These are phyloP conservation scores for Biscogniauxia marginata DNA, from an alignment of 2,329 filamentous ascomycete species.

Conservation along the genomic window DNA sequence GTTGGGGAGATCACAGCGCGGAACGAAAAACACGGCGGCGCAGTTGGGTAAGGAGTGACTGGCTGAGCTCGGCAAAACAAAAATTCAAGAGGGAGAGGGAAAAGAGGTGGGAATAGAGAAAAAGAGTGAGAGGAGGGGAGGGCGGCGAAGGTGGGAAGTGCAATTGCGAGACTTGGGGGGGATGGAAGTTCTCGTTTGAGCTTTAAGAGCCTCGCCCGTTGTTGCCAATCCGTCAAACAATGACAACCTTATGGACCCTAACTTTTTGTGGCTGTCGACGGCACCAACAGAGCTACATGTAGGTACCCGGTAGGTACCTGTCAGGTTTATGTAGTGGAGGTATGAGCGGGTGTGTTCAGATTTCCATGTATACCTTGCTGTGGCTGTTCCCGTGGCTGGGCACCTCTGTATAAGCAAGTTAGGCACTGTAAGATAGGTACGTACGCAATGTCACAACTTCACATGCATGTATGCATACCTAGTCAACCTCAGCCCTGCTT, in stretches of 20 bases:
- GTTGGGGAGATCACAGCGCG: slow-evolving; percentile 1
- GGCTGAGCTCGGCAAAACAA: neutral
- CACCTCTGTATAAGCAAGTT: too few species aligned
- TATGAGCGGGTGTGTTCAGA: too few species aligned
- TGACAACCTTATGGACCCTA: neutral
- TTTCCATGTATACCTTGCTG: too few species aligned
- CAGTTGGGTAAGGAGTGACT: neutral
- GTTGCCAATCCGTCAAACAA: neutral
- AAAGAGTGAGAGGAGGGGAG: neutral
- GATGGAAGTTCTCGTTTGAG: neutral
- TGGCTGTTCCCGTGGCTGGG: too few species aligned
- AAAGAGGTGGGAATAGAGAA: neutral
- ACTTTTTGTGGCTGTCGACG: neutral
- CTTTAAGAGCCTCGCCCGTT: neutral
- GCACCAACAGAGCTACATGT: neutral
- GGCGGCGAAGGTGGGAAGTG: neutral
- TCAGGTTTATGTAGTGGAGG: neutral
- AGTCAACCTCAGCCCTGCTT: too few species aligned
- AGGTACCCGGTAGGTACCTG: neutral
- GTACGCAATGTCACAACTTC: too few species aligned
- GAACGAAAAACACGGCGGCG: neutral
- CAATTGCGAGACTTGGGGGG: neutral
- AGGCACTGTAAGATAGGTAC: too few species aligned
- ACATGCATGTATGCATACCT: too few species aligned
- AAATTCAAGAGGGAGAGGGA: slow-evolving; percentile 4